A percentile compares a stretch with the other conserved stretches of the same genome.
These are phyloP conservation scores for Acmispon strigosus DNA, from an alignment of 306 rosid genomes.

Conservation along the genomic window DNA sequence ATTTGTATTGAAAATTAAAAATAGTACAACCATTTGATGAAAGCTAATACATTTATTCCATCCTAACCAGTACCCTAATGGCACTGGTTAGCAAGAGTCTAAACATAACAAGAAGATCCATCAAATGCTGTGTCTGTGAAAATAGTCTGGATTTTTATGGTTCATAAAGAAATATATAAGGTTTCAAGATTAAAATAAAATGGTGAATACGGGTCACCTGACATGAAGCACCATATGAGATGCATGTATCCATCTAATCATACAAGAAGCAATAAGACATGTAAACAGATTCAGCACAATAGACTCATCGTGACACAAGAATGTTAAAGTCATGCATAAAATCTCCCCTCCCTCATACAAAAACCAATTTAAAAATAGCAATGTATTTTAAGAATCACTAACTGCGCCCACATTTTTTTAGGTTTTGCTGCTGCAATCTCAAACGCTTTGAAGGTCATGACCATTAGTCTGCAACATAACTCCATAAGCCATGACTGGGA, in stretches of 20 bases:
- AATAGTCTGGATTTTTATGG: neutral
- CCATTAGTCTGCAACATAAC: slow-evolving; percentile 40
- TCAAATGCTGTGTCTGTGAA: neutral
- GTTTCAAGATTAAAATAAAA: neutral
- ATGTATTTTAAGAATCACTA: slow-evolving; percentile 19
- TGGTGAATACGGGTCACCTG: neutral
- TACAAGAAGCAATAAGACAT: neutral
- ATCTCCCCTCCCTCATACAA: neutral
- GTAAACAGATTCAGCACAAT: neutral
- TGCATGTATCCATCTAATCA: neutral
- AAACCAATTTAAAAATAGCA: neutral
- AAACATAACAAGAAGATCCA: neutral
- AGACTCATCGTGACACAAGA: slow-evolving; percentile 6
- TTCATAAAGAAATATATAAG: slow-evolving; percentile 4
- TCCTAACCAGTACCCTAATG: neutral
- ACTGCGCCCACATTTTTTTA: slow-evolving; percentile 27
- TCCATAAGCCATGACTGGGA: slow-evolving; percentile 36
- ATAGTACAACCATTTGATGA: neutral
- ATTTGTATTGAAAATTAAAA: neutral
- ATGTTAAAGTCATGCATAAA: neutral
- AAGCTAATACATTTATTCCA: neutral
- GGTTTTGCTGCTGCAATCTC: slow-evolving; percentile 33
- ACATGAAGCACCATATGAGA: neutral
- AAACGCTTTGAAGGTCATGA: slow-evolving; percentile 43
- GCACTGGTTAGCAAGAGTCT: neutral